A percentile compares a stretch with the other conserved stretches of the same genome.
Evolutionary conservation across 768 basidiomycete genomes (phyloP).

Genomic region (Russula vinacea): DNA sequence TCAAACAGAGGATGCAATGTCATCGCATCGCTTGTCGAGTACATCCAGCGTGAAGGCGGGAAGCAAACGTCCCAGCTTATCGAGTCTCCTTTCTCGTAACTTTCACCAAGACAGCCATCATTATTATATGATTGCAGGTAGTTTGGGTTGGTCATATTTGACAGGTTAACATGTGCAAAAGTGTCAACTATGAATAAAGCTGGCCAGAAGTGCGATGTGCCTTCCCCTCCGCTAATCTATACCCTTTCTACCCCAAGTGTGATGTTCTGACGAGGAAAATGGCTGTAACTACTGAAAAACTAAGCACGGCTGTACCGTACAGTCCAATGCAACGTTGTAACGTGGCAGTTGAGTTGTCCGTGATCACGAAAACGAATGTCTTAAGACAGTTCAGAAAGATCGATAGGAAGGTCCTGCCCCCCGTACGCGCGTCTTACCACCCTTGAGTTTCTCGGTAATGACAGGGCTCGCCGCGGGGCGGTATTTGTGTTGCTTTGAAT

Average conservation of each 20-base stretch:
- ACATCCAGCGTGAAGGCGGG: conserved; percentile 35
- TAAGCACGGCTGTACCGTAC: background rate
- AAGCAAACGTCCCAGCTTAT: conserved; percentile 29
- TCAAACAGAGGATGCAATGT: conserved; percentile 49
- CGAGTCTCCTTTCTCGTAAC: conserved; percentile 26
- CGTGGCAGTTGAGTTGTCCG: background rate
- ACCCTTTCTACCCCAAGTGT: background rate
- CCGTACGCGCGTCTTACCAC: conserved; percentile 64
- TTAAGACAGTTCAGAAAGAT: background rate
- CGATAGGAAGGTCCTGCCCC: conserved; percentile 52
- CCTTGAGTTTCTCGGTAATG: conserved; percentile 70
- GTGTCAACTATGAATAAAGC: background rate
- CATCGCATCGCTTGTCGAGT: conserved; percentile 42
- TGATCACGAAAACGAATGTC: background rate
- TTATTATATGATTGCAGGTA: background rate
- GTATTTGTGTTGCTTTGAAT: conserved; percentile 80
- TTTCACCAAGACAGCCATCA: background rate
- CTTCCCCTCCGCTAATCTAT: background rate
- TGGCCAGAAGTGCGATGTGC: background rate
- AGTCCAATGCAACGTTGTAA: background rate
- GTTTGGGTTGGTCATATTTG: background rate
- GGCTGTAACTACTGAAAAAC: conserved; percentile 3
- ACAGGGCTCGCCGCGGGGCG: conserved; percentile 83
- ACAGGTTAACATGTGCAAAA: background rate
- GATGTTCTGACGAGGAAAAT: background rate